Evolutionary conservation across 2,329 filamentous ascomycete genomes (phyloP).

Genomic region (Exophiala dermatitidis): DNA sequence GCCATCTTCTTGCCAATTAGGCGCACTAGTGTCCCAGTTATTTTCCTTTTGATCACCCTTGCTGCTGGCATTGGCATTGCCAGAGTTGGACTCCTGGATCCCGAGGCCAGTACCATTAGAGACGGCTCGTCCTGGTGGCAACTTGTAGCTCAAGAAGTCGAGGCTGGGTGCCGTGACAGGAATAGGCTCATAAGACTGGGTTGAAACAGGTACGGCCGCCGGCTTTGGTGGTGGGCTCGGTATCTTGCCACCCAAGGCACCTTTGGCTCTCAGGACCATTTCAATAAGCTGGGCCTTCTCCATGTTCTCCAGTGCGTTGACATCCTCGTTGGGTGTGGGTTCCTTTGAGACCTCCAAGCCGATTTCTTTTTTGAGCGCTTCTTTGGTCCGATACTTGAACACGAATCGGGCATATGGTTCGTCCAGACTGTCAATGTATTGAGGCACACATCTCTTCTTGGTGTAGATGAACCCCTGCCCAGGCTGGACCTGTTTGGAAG

Average conservation of each 20-base stretch:
- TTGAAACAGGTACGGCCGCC: conserved; percentile 1
- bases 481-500: conserved; percentile 30
- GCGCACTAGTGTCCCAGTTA: not conserved
- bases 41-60: not conserved
- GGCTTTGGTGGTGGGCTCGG: conserved; percentile 10
- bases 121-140: conserved; percentile 13
- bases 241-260: conserved; percentile 18
- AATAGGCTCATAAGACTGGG: conserved; percentile 12
- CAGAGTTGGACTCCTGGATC: not conserved
- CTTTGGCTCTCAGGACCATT: conserved; percentile 22
- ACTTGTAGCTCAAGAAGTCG: conserved; percentile 18
- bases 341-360: conserved; percentile 20
- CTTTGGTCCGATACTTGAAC: conserved; percentile 31
- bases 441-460: conserved; percentile 29
- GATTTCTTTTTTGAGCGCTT: conserved; percentile 22
- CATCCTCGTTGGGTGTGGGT: conserved; percentile 20
- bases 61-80: not conserved
- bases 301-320: conserved; percentile 19
- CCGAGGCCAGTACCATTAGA: conserved; percentile 8
- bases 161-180: conserved; percentile 17
- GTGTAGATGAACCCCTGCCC: conserved; percentile 28
- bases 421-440: conserved; percentile 30
- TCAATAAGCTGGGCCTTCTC: conserved; percentile 24
- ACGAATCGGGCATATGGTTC: conserved; percentile 32
- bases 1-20: not conserved